Evolutionary conservation across 345 rosid genomes (phyloP).

Genomic region (Leavenworthia alabamica): DNA sequence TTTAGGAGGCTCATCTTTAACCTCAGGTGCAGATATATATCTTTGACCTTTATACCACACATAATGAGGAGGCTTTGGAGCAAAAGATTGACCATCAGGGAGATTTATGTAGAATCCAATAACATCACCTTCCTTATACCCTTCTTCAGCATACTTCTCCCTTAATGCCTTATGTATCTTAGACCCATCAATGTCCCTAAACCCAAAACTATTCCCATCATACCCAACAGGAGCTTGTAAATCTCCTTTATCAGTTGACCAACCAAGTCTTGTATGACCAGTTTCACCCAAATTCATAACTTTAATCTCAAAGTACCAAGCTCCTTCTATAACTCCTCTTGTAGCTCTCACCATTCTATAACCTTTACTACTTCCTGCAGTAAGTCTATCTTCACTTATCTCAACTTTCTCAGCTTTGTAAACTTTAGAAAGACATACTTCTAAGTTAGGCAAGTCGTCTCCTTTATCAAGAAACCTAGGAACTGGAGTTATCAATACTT

Average conservation of each 20-base stretch:
- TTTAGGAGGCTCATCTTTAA: conserved; percentile 80
- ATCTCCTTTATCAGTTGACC: conserved; percentile 96
- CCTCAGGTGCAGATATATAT: conserved; percentile 60
- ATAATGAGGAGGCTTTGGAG: conserved; percentile 70
- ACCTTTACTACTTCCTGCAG: conserved; percentile 85
- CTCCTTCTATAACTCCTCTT: conserved; percentile 88
- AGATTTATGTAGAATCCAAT: conserved; percentile 82
- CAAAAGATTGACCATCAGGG: conserved; percentile 68
- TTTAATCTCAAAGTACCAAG: conserved; percentile 92
- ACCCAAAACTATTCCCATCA: conserved; percentile 86
- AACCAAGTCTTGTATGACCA: conserved; percentile 90
- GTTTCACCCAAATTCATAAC: conserved; percentile 73
- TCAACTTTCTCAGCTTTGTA: conserved; percentile 98
- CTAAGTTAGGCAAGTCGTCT: conserved; percentile 65
- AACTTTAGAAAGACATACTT: conserved; percentile 72
- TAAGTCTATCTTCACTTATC: conserved; percentile 70
- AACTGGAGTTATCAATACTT: conserved; percentile 64
- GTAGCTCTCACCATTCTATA: conserved; percentile 97
- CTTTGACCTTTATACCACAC: conserved; percentile 93
- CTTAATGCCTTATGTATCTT: conserved; percentile 92
- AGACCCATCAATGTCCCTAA: conserved; percentile 92
- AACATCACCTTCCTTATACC: conserved; percentile 89
- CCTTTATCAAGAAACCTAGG: conserved; percentile 73
- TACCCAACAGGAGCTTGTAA: conserved; percentile 96
- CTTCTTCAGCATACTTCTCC: conserved; percentile 81